phyloP scores from a whole-genome alignment of 805 yeast genomes.

The Suhomyces xylopsoci region DNA sequence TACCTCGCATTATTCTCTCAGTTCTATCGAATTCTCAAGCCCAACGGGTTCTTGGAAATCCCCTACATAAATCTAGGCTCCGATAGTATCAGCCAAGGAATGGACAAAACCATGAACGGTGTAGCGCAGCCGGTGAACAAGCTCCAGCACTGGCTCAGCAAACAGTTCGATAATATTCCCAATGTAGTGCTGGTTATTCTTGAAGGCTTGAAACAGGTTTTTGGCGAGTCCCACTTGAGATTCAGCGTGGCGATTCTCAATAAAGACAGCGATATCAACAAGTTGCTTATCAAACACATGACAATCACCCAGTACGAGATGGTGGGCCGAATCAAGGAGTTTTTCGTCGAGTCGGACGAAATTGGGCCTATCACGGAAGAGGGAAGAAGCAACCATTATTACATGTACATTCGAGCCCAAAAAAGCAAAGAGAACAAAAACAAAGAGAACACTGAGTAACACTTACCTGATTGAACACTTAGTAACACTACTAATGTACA shows the following conservation, averaged over 20 bases:
- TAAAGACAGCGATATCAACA: conserved; percentile 27
- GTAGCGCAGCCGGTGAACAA: not conserved
- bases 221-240: conserved; percentile 34
- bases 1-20: conserved; percentile 25
- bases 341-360: conserved; percentile 16
- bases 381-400: conserved; percentile 18
- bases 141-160: not conserved
- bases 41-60: conserved; percentile 34
- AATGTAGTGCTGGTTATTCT: conserved; percentile 22
- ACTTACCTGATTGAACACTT: too few species aligned
- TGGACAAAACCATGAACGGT: conserved; percentile 4
- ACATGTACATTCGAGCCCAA: conserved; percentile 24
- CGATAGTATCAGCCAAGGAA: conserved; percentile 7
- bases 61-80: conserved; percentile 20
- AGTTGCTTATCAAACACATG: conserved; percentile 26
- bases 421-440: too few species aligned
- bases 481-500: too few species aligned
- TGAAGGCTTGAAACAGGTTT: conserved; percentile 20
- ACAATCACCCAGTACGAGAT: conserved; percentile 31
- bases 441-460: too few species aligned
- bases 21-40: conserved; percentile 33
- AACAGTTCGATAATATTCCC: conserved; percentile 22
- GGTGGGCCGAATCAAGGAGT: conserved; percentile 29
- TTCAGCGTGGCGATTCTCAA: conserved; percentile 28
- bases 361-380: conserved; percentile 1